Percentiles rank a stretch among this genome's conserved stretches.
These are phyloP conservation scores for Mallotus japonicus DNA, from an alignment of 441 rosid species.

Conservation along the genomic window DNA sequence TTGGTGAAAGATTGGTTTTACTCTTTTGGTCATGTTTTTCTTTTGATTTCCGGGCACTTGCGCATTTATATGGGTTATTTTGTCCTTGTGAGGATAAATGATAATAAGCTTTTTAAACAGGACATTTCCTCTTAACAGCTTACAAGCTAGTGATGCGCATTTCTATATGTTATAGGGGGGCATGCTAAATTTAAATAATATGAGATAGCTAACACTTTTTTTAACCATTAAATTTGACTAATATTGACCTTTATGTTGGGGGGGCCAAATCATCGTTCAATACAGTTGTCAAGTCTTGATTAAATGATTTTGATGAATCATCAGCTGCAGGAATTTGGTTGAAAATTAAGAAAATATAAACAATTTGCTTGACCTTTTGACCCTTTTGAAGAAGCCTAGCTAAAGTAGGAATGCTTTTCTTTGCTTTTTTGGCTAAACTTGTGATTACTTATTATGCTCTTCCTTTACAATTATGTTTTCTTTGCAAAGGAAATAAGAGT, in stretches of 20 bases:
- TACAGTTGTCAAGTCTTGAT: neutral
- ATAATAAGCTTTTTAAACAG: neutral
- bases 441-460: neutral
- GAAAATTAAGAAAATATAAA: too few species aligned
- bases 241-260: neutral
- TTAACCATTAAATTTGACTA: too few species aligned
- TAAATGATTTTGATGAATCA: neutral
- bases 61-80: neutral
- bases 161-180: neutral
- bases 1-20: neutral
- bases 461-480: neutral
- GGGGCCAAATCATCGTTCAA: neutral
- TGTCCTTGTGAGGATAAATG: neutral
- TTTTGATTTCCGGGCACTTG: neutral
- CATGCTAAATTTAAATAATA: neutral
- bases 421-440: neutral
- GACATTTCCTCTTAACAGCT: neutral
- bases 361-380: neutral
- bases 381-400: neutral
- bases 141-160: neutral
- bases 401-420: neutral
- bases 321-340: neutral
- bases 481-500: neutral
- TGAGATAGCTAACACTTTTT: too few species aligned
- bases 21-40: neutral